Base-by-base conservation (phyloP, 1,284 basidiomycete species). In the Tilletia walkeri region DNA sequence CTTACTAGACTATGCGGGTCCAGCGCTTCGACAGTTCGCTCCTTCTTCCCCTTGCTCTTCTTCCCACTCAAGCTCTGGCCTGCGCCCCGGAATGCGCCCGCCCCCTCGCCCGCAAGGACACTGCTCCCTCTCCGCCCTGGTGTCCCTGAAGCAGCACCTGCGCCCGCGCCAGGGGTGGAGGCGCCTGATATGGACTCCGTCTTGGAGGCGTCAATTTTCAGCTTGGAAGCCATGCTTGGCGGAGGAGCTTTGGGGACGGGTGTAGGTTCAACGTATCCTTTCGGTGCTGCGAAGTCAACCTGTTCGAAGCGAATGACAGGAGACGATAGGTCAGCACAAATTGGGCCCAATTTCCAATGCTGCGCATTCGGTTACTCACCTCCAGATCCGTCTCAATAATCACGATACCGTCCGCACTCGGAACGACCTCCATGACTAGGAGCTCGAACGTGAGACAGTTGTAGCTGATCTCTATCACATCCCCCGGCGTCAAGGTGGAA, bases 301-400 rank as follows among this genome's bases (percentile, higher is more conserved):
- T 82, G 61, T 24, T 65, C 30, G 24, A 30, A 30, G 36, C 3
- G 56, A 30, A 53, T 4, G 2, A 18, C 50, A 49, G n/a, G 4
- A 53, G 16, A 12, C 20, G 24, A 34, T 12, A 56, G 14, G 34
- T 30, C 54, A 56, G 54, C 14, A 14, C 54, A 56, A 1, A 30
- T 30, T 30, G 24, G 24, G 24, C 24, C 24, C 24, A 30, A 30
- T 30, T 30, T 30, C 2, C 24, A 30, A 30, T 30, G 54, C 20
- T 30, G 12, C 20, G 91, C 87, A 12, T 90, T 90, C 1, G 91
- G 83, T 12, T 41, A 38, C 71, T 71, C 36, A 93, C 92, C 84
- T 96, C 94, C 0, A 99, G 88, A 87, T 99, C 96, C 0, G 95
- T 98, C 81, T 99, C 95, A 71, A 97, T 87, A 72, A 99, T 90